Evolutionary conservation across 2,329 filamentous ascomycete species (phyloP), one percentile per base, ranked within the genome.

Genomic region (Aspergillus cejpii): DNA sequence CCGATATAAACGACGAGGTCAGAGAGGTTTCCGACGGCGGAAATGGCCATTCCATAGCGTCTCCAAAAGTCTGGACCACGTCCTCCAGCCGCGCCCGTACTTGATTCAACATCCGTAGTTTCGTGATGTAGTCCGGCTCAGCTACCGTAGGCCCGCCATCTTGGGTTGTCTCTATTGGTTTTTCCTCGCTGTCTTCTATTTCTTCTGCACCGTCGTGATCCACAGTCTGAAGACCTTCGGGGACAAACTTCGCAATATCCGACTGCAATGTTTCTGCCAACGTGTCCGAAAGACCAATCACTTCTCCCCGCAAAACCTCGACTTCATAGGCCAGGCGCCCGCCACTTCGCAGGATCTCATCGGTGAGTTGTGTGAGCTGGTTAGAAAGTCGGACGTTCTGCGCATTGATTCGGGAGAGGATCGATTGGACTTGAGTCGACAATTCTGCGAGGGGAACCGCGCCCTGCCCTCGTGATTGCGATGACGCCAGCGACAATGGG

Each of bases 21-120:
- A 94, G 79, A 0, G 86, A 91, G 10, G 90, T 70, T 61, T 95
- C 89, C 0, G 87, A 94, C 0, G 91, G 90, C 1, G 91, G 87
- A 39, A 96, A 81, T 1, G 87, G 85, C 77, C 94, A 97, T 56
- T 94, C 85, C 87, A 97, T 95, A 24, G 92, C 91, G 57, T 94
- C 85, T 31, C 90, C 91, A 64, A 98, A 98, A 1, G 84, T 85
- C 64, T 87, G 85, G 59, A 97, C 89, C 19, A 97, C 90, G 1
- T 82, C 78, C 53, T 97, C 90, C 12, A 98, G 77, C n/a, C 89
- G 84, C 1, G 80, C 72, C 40, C 90, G 85, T 21, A 97, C 88
- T 33, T 85, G 77, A 3, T 85, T 87, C 28, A 98, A 75, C 11
- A 85, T 94, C 55, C 87, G 85, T 44, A 98, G 75, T 53, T 89